A percentile compares a stretch with the other conserved stretches of the same genome.
phyloP scores from a whole-genome alignment of 2,329 filamentous ascomycete genomes.

The Chaetomium olivaceum region DNA sequence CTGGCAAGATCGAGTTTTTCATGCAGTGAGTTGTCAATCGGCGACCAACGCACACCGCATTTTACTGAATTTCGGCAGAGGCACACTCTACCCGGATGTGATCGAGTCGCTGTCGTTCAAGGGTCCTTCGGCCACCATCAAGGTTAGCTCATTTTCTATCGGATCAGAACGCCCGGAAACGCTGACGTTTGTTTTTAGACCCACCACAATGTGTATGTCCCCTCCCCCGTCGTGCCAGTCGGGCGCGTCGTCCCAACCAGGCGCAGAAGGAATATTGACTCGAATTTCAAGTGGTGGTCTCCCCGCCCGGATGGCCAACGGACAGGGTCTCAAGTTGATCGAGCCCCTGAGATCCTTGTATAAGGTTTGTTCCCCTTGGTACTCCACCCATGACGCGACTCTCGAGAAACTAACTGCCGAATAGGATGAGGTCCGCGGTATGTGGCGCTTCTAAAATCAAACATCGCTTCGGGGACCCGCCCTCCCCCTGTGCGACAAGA shows the following conservation, averaged over 20 bases:
- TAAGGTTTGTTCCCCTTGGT: conserved; percentile 60
- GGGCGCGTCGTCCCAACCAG: not conserved
- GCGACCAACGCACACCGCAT: not conserved
- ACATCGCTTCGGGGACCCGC: not conserved
- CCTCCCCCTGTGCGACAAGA: not conserved
- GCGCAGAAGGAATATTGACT: conserved; percentile 22
- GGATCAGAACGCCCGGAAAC: not conserved
- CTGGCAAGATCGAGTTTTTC: conserved; percentile 82
- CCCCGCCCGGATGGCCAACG: conserved; percentile 36
- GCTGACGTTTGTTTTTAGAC: conserved; percentile 34
- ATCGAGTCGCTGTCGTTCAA: conserved; percentile 54
- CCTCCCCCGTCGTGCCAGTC: not conserved
- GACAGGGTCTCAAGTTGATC: conserved; percentile 62
- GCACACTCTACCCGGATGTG: conserved; percentile 64
- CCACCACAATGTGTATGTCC: conserved; percentile 28
- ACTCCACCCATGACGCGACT: not conserved
- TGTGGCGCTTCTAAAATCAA: conserved; percentile 15
- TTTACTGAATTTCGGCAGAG: conserved; percentile 54
- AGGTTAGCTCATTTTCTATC: conserved; percentile 14
- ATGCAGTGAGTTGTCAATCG: conserved; percentile 55
- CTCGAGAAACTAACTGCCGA: not conserved
- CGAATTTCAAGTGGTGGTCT: conserved; percentile 41
- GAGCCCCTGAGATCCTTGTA: conserved; percentile 79
- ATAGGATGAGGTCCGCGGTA: conserved; percentile 30
- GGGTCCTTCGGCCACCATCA: conserved; percentile 54